Evolutionary conservation across 2,329 filamentous ascomycete species (phyloP), one percentile per base, ranked within the genome.

Genomic region (Penicillium verrucosum): DNA sequence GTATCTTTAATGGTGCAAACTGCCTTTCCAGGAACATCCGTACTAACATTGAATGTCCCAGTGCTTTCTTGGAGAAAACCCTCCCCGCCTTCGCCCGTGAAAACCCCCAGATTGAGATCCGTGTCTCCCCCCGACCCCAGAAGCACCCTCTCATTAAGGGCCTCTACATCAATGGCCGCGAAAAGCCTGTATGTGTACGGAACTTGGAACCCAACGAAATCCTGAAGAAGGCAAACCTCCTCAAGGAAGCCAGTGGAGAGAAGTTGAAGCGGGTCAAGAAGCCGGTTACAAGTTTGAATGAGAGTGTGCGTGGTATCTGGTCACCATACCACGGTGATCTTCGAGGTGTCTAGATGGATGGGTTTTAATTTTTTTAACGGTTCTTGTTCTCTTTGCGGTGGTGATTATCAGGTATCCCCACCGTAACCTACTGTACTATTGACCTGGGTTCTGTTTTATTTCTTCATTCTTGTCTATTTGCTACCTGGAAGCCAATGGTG

Each of bases 41-140:
- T 30, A 29, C 46, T 55, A 14, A 55, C 47, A 25, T 21, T 34
- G 38, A 21, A 38, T 23, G 8, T 47, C 46, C 14, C 68, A 95
- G 91, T 69, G 79, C 85, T 66, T 97, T 96, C 81, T 86, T 97
- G 75, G 88, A 89, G 74, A 81, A 87, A 60, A 80, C 84, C 41
- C 88, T 97, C 56, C 81, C 88, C 47, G 78, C 82, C 64, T 97
- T 99, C 78, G 92, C 92, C 54, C 80, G 84, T 65, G 79, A 82
- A 67, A 90, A 97, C 77, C 92, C 93, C 30, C 85, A 90, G 74
- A 87, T 97, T 80, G 92, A 97, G 78, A 90, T 99, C 77, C 86
- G 85, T 69, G 86, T 99, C 58, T 95, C 92, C 38, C 94, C 93
- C 18, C 88, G 92, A 65, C 93, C 92, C n/a, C 81, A 86, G 66